Base-by-base conservation (phyloP, 345 rosid species). In the Arabis alpina region DNA sequence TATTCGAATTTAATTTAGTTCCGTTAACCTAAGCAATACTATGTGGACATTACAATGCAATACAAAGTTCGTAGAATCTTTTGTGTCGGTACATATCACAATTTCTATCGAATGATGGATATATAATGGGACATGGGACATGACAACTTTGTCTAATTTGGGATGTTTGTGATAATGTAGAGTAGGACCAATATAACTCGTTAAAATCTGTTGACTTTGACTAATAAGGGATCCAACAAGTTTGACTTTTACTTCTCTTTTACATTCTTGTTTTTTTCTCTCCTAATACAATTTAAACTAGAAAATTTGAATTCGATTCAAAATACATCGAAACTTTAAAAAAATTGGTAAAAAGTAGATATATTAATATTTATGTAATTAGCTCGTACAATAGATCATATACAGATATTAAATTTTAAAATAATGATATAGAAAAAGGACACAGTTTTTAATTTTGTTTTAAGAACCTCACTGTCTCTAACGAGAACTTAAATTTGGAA, bases 161-260 rank as follows among this genome's bases (percentile, higher is more conserved):
- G 53, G 19, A 40, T 56, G 58, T 73, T 40, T 13, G 14, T 56
- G n/a, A 19, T 48, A 11, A 39, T 39, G 27, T 55, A 56, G 32
- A 5, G 60, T 48, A 48, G 60, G 66, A 73, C 77, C 77, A 57
- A 40, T 44, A n/a, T 49, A 60, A 57, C 39, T 48, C 47, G 66
- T 57, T 58, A 8, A 15, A 36, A 11, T 65, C 53, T 55, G 8
- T 30, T 30, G 57, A 57, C 71, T 73, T 65, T 57, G 66, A 65
- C 60, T 8, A 0, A 11, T 19, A 28, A 10, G 19, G 47, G 52
- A 30, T 49, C 71, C 37, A 40, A 45, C 54, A 36, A 32, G 61
- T 57, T 57, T 57, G 66, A 64, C 77, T 50, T 41, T 60, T 30
- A 58, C 42, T 58, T 59, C 24, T 25, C 41, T 39, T 11, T 8